A percentile compares a stretch with the other conserved stretches of the same genome.
Conservation (phyloP, 164 flowering plant species). For the Vitis amurensis region DNA sequence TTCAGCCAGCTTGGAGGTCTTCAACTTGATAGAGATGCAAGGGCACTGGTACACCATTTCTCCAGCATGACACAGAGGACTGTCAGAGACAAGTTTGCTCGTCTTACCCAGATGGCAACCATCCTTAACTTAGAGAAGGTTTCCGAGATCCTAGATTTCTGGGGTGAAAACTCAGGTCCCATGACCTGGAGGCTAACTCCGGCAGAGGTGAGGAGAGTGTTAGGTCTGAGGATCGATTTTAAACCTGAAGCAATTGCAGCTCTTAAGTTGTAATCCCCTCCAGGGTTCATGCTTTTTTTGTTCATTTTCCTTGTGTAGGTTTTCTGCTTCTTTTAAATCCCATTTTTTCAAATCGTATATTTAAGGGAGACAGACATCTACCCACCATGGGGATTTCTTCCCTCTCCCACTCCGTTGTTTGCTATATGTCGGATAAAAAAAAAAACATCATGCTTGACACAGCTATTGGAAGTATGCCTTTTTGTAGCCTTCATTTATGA, state of each 20-base stretch:
- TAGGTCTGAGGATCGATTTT: constrained; percentile 87
- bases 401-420: no score
- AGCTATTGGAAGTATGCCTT: no score
- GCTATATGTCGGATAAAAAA: no score
- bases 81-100: constrained; percentile 94
- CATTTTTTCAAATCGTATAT: no score
- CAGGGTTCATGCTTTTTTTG: not conserved
- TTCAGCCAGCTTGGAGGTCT: constrained; percentile 95
- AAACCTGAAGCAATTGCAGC: constrained; percentile 90
- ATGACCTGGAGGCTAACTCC: constrained; percentile 99
- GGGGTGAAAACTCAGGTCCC: constrained; percentile 99
- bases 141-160: constrained; percentile 95
- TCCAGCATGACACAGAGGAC: constrained; percentile 92
- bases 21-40: constrained; percentile 85
- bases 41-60: constrained; percentile 88
- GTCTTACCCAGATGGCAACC: constrained; percentile 96
- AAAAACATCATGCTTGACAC: no score
- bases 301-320: not conserved
- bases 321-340: no score
- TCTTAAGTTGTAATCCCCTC: constrained; percentile 55
- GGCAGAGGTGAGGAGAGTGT: constrained; percentile 91
- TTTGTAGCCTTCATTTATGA: no score
- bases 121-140: constrained; percentile 94
- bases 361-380: no score
- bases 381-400: no score